Percentiles rank a stretch among this genome's conserved stretches.
Conservation (phyloP, 2,329 filamentous ascomycete species). For the Cercospora sp. region DNA sequence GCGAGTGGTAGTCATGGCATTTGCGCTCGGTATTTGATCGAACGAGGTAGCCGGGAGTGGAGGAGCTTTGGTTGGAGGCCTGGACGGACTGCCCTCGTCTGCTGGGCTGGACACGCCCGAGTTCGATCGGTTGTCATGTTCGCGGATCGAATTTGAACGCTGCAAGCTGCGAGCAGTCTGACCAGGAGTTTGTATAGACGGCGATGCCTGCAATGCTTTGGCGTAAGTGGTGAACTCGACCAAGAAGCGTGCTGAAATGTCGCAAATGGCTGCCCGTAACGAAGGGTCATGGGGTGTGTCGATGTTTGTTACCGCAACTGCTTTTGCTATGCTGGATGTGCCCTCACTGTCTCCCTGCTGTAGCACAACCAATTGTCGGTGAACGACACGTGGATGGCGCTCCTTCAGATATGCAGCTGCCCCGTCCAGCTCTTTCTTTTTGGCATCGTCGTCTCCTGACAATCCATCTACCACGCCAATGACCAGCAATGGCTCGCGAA, state of each 20-base stretch:
- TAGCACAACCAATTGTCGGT: slow-evolving; percentile 36
- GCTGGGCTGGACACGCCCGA: slow-evolving; percentile 33
- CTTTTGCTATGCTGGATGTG: slow-evolving; percentile 16
- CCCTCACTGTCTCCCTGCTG: slow-evolving; percentile 19
- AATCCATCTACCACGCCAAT: slow-evolving; percentile 84
- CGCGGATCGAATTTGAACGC: slow-evolving; percentile 37
- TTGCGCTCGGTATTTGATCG: slow-evolving; percentile 53
- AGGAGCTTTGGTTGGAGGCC: slow-evolving; percentile 29
- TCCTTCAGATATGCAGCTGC: slow-evolving; percentile 37
- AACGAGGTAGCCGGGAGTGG: slow-evolving; percentile 55
- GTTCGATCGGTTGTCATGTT: slow-evolving; percentile 27
- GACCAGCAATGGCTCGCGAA: slow-evolving; percentile 78
- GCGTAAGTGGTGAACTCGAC: slow-evolving; percentile 52
- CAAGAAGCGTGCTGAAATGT: slow-evolving; percentile 48
- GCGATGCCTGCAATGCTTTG: slow-evolving; percentile 52
- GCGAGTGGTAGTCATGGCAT: slow-evolving; percentile 41
- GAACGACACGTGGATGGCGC: slow-evolving; percentile 37
- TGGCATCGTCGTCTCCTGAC: slow-evolving; percentile 55
- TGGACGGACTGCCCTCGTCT: slow-evolving; percentile 29
- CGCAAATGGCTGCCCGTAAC: slow-evolving; percentile 50
- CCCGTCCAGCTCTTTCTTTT: slow-evolving; percentile 33
- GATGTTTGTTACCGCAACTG: slow-evolving; percentile 25
- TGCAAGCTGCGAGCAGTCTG: slow-evolving; percentile 44
- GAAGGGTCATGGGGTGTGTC: slow-evolving; percentile 26
- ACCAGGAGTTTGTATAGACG: slow-evolving; percentile 75